phyloP scores from a whole-genome alignment of 805 yeast species.

The Ogataea pini region DNA sequence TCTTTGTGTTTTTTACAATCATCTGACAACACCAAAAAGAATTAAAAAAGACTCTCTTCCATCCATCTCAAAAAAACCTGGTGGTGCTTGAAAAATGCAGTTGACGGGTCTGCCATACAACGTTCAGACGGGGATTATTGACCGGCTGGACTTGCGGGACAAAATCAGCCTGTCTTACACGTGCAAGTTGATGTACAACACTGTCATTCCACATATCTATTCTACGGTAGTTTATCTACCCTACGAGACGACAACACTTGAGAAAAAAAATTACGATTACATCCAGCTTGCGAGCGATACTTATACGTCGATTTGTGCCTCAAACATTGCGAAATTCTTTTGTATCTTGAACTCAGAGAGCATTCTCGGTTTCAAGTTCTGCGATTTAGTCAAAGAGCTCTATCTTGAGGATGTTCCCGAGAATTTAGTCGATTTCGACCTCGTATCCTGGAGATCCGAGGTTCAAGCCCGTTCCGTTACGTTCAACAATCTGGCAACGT shows the following conservation, averaged over 20 bases:
- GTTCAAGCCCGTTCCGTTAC: slow-evolving; percentile 11
- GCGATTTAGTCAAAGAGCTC: slow-evolving; percentile 27
- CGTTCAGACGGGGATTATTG: slow-evolving; percentile 23
- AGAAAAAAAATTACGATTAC: slow-evolving; percentile 16
- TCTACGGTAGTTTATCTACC: slow-evolving; percentile 21
- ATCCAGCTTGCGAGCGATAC: slow-evolving; percentile 22
- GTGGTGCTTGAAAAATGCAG: slow-evolving; percentile 27
- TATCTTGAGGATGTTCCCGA: slow-evolving; percentile 25
- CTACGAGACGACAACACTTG: background rate
- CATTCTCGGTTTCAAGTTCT: slow-evolving; percentile 25
- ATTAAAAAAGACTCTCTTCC: no score
- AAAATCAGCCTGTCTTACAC: slow-evolving; percentile 22
- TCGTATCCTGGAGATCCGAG: slow-evolving; percentile 26
- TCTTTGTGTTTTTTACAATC: background rate
- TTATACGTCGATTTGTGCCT: slow-evolving; percentile 19
- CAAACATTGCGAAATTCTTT: slow-evolving; percentile 21
- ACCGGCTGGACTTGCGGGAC: slow-evolving; percentile 19
- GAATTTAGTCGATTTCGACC: slow-evolving; percentile 15
- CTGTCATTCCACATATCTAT: slow-evolving; percentile 26
- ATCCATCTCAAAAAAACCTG: no score
- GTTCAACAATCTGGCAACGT: slow-evolving; percentile 3
- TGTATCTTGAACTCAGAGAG: slow-evolving; percentile 19
- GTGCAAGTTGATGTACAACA: slow-evolving; percentile 23
- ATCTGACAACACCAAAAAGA: slow-evolving; percentile 2
- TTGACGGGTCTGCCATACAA: slow-evolving; percentile 28